A percentile compares a stretch with the other conserved stretches of the same genome.
Evolutionary conservation across 2,329 filamentous ascomycete genomes (phyloP).

Genomic region (Cryphonectria japonica): DNA sequence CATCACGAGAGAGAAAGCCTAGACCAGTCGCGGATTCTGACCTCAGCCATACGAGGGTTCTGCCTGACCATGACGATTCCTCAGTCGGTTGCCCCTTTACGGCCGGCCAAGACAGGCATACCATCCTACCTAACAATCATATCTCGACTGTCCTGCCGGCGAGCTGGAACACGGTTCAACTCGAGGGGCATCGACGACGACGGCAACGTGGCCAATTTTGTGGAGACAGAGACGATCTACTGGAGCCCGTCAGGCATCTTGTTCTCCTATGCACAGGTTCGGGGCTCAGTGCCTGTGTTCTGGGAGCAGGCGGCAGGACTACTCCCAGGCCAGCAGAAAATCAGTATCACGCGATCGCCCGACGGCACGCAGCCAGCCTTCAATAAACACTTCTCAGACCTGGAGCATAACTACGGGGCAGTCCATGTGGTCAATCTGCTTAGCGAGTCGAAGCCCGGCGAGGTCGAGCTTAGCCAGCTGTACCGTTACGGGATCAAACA

Average conservation of each 20-base stretch:
- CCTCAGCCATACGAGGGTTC: constrained; percentile 92
- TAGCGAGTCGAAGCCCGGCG: constrained; percentile 85
- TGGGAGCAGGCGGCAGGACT: constrained; percentile 94
- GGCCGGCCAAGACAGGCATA: constrained; percentile 67
- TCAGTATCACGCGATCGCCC: constrained; percentile 82
- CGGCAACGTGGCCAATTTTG: constrained; percentile 96
- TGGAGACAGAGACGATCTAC: constrained; percentile 95
- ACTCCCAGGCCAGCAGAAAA: constrained; percentile 91
- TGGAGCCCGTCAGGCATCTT: constrained; percentile 78
- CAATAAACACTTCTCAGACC: constrained; percentile 88
- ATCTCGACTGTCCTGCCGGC: constrained; percentile 84
- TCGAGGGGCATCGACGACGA: constrained; percentile 97
- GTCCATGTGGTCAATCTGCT: constrained; percentile 93
- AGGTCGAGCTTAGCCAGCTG: constrained; percentile 78
- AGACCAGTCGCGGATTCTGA: constrained; percentile 87
- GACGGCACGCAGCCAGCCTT: constrained; percentile 95
- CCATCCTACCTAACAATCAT: constrained; percentile 88
- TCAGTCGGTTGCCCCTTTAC: constrained; percentile 72
- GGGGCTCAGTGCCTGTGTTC: constrained; percentile 93
- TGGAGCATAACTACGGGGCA: constrained; percentile 85
- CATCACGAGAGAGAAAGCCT: constrained; percentile 75
- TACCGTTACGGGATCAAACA: constrained; percentile 78
- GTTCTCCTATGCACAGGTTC: constrained; percentile 92
- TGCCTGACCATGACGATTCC: constrained; percentile 86
- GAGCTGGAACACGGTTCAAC: constrained; percentile 95